Evolutionary conservation across 2,329 filamentous ascomycete genomes (phyloP), one percentile per base, ranked within the genome.

Genomic region (Domatiomyces globalis): DNA sequence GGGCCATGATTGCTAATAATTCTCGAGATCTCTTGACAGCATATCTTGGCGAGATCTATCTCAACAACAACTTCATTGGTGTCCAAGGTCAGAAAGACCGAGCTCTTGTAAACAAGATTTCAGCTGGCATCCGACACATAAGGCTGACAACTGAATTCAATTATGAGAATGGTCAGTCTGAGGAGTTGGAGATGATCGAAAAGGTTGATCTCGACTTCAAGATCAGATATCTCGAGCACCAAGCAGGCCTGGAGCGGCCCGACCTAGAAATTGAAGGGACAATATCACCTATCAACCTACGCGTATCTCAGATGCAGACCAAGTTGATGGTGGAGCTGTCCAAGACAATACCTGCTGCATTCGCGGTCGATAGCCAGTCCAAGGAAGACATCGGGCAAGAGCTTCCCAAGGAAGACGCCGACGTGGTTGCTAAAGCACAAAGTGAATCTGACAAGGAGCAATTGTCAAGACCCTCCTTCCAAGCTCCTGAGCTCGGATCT

Each of bases 1-100:
- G 87, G 25, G 77, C 83, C 54, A 80, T 92, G 54, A 72, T 80
- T 5, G 81, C 82, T 8, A 84, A 84, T 6, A 78, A 76, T 39
- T 76, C 82, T 2, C 79, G 87, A 50, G 92, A 99, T 65, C 76
- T 88, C 5, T 72, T 98, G 51, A 96, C 88, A 0, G 92, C 90
- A 0, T 94, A 96, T 62, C 72, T 99, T 2, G 92, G 92, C 69
- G 94, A 98, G 65, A 95, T 99, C 20, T 98, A 96, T 63, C 89
- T 87, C 0, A 88, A 89, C 67, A 98, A 98, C 66, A 85, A 83
- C 57, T 98, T 99, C 63, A 79, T 84, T 0, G 84, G 86, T 0
- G 71, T 96, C 2, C 85, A 94, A 56, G 87, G 94, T 53, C 81
- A 81, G 0, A 73, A 85, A 60, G 70, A 80, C 27, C 77, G 85